Base-by-base conservation (phyloP, 805 yeast species). In the Metschnikowia cerradonensis region DNA sequence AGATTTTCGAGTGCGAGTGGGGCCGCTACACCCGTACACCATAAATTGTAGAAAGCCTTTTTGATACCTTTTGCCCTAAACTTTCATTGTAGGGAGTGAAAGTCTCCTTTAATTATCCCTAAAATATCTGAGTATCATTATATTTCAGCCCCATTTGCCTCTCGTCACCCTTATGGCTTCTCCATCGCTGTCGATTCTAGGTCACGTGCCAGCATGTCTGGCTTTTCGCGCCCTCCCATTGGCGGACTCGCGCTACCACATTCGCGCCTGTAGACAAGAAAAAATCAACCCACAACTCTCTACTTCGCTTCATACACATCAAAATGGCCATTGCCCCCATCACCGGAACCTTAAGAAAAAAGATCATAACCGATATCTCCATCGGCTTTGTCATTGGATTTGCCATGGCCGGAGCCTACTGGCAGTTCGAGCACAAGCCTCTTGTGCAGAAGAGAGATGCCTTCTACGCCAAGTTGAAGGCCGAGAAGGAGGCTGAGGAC, bases 361-460 rank as follows among this genome's bases (percentile, higher is more conserved):
- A 84, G 75, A 81, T 88, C 71, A 77, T 84, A 67, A 81, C 86
- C 60, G 97, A 91, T 65, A 82, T 91, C 68, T 57, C 82, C 61
- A 71, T 85, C 57, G 96, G 94, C 54, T 78, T 82, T 72, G 79
- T 62, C 49, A 62, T 65, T 57, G 92, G 92, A 51, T 72, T 80
- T 52, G 80, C 69, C 37, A 59, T 72, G 60, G 79, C 83, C 64
- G 90, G 85, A 54, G 75, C 78, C 57, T 80, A 78, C 73, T 90
- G 92, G 94, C 86, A 96, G 89, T 82, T 83, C 80, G 88, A 73
- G 62, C 97, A 91, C 86, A 84, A 80, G 77, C 80, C 83, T 35
- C 60, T 77, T 54, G 86, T 88, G 51, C 78, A 78, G 59, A 78
- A 75, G 65, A 88, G 97, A 81, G 97, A 91, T 71, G 83, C 81